Evolutionary conservation across 73 alveolate genomes (phyloP).

Genomic region (Stentor coeruleus): DNA sequence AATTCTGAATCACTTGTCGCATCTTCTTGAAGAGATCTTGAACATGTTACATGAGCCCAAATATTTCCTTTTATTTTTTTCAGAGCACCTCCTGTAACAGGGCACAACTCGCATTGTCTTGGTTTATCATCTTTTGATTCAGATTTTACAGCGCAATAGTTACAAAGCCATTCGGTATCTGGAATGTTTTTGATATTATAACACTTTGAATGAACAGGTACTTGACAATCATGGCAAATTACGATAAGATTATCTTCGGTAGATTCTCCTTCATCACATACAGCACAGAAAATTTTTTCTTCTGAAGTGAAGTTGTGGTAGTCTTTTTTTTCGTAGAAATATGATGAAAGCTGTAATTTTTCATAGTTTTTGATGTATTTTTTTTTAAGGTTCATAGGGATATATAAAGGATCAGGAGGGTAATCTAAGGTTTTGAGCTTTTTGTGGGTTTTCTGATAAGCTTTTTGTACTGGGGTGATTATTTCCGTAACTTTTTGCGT

Average conservation of each 20-base stretch:
- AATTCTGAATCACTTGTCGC: too few species aligned
- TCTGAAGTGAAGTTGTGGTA: neutral
- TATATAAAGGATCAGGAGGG: neutral
- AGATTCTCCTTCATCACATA: neutral
- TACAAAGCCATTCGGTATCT: neutral
- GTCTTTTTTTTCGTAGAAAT: neutral
- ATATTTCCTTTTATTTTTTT: too few species aligned
- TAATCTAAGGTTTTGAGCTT: neutral
- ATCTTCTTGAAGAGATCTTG: neutral
- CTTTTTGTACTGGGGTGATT: neutral
- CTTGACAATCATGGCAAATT: neutral
- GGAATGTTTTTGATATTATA: neutral
- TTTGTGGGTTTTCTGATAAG: neutral
- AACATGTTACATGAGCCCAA: neutral
- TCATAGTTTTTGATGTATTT: neutral
- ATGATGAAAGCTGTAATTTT: neutral
- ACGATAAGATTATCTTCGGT: neutral
- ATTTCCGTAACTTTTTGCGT: neutral
- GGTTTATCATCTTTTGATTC: too few species aligned
- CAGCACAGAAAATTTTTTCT: neutral
- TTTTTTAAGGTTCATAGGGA: neutral
- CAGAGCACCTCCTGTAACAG: conserved; percentile 4
- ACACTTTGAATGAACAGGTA: neutral
- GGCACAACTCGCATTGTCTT: neutral
- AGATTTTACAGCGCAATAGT: neutral